These are phyloP conservation scores for Venturia effusa DNA, from an alignment of 2,329 filamentous ascomycete species.

Conservation along the genomic window DNA sequence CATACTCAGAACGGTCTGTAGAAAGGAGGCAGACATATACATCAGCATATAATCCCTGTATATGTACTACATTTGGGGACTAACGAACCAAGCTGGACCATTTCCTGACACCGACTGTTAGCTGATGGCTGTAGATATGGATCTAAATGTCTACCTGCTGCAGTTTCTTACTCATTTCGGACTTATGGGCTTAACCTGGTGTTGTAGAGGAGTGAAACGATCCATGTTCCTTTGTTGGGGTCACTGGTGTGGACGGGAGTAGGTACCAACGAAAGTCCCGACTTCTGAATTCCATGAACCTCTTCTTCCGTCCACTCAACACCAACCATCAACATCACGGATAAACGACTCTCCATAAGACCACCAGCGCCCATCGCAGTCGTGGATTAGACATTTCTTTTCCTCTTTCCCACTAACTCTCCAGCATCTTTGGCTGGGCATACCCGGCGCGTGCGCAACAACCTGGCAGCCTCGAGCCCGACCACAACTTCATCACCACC, in stretches of 20 bases:
- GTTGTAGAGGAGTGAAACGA: neutral
- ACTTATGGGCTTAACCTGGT: neutral
- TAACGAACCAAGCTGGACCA: slow-evolving; percentile 97
- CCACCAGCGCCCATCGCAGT: neutral
- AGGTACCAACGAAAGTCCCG: slow-evolving; percentile 6
- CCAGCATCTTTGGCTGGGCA: neutral
- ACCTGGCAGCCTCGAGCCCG: slow-evolving; percentile 6
- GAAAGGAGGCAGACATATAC: slow-evolving; percentile 14
- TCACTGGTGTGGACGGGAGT: neutral
- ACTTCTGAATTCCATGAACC: neutral
- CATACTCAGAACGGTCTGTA: slow-evolving; percentile 13
- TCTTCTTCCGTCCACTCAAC: slow-evolving; percentile 10
- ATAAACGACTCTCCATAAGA: neutral
- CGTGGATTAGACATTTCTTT: neutral
- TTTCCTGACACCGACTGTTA: slow-evolving; percentile 58
- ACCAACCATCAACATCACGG: neutral
- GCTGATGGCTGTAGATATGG: neutral
- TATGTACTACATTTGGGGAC: slow-evolving; percentile 13
- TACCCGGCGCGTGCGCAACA: neutral
- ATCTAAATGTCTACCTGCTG: slow-evolving; percentile 31
- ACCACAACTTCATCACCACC: slow-evolving; percentile 10
- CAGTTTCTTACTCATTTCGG: slow-evolving; percentile 32
- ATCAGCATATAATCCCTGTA: slow-evolving; percentile 12
- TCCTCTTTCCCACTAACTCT: neutral
- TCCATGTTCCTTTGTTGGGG: neutral